Base-by-base conservation (phyloP, 2,329 filamentous ascomycete species). In the Alternaria hordeiaustralica region DNA sequence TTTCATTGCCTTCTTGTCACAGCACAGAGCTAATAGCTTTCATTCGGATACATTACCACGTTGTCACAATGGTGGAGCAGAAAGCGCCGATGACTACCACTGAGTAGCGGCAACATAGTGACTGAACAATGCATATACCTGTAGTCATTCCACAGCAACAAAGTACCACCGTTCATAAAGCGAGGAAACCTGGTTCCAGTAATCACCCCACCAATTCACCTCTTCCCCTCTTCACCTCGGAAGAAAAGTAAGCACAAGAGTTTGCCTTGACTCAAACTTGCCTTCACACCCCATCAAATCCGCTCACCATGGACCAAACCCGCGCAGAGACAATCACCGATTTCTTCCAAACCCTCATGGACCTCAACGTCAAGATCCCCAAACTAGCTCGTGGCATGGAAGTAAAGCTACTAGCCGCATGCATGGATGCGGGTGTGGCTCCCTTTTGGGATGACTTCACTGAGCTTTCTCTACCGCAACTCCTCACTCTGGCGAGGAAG, bases 111-210 rank as follows among this genome's bases (percentile, higher is more conserved):
- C 7, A 36, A 15, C 13, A 36, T 9, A 15, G 30, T 15, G 30
- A 36, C 30, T 15, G 4, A 36, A 36, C 13, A 36, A 9, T 36
- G 30, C 6, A 15, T 9, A 3, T 1, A 30, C 1, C 12, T 36
- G 30, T 36, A 15, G 13, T 15, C 7, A 9, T 36, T 9, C 13
- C 30, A 36, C 30, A 36, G 13, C 30, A 36, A 15, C 13, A 36
- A 4, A 0, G 30, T 36, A 36, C 30, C 30, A 15, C 13, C 30
- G 13, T 36, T 36, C 33, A 36, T n/a, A 36, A 36, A 7, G 33
- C 4, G 4, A 36, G 5, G 1, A 36, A 36, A 15, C 13, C 30
- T 0, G 0, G 1, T n/a, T n/a, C 4, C 33, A 36, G 2, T 36
- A n/a, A 9, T 9, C 7, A 5, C 33, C 4, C 33, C 33, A n/a